A percentile compares a stretch with the other conserved stretches of the same genome.
These are phyloP conservation scores for Zalerion maritima DNA, from an alignment of 495 filamentous ascomycete species.

Conservation along the genomic window DNA sequence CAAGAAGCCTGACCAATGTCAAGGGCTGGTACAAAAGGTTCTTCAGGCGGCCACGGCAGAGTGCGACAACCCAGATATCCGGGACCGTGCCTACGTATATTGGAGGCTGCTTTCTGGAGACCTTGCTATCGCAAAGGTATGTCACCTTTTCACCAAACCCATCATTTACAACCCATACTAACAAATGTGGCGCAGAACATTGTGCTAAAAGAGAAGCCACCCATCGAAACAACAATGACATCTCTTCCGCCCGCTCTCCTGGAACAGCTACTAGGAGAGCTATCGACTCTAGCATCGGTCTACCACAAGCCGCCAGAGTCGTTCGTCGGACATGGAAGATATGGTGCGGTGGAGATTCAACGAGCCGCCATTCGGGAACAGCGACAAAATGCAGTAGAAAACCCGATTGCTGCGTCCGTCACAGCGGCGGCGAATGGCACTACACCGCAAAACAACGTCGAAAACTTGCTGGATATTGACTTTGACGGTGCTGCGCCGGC, in stretches of 20 bases:
- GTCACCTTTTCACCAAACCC: conserved; percentile 2
- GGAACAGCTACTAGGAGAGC: conserved; percentile 71
- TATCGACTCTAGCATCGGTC: conserved; percentile 96
- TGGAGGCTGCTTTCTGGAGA: conserved; percentile 95
- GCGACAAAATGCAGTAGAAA: conserved; percentile 78
- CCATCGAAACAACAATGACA: conserved; percentile 85
- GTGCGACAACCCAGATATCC: conserved; percentile 93
- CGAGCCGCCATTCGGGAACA: conserved; percentile 93
- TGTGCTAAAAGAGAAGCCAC: conserved; percentile 83
- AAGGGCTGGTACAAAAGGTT: conserved; percentile 84
- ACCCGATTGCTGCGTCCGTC: conserved; percentile 77
- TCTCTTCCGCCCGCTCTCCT: conserved; percentile 71
- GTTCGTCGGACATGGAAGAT: conserved; percentile 89
- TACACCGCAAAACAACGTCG: conserved; percentile 58
- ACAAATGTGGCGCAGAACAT: conserved; percentile 48
- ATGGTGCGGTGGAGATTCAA: conserved; percentile 88
- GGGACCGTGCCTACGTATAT: conserved; percentile 94
- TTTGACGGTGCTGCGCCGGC: conserved; percentile 92
- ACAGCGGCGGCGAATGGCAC: conserved; percentile 50
- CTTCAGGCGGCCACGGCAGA: conserved; percentile 83
- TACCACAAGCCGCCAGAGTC: conserved; percentile 97
- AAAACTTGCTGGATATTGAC: conserved; percentile 95
- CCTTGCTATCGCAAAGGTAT: conserved; percentile 67
- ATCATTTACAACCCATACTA: conserved; percentile 5
- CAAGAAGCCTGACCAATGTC: conserved; percentile 79